Conservation (phyloP, 2,329 filamentous ascomycete species). For the Arachnopeziza araneosa region DNA sequence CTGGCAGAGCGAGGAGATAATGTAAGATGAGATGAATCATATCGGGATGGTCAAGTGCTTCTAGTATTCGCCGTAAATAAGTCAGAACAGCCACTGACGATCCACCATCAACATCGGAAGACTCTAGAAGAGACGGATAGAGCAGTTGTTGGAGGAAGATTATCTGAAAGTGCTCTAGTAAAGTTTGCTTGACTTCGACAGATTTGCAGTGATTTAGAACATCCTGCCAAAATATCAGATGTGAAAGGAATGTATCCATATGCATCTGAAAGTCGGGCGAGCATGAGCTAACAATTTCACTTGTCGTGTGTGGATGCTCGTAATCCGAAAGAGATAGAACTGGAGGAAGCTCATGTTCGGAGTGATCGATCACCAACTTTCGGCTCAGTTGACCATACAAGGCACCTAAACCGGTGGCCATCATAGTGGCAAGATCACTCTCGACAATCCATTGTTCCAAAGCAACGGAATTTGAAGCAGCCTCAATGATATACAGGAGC, state of each 20-base stretch:
- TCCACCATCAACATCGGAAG: conserved; percentile 92
- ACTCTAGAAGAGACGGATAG: conserved; percentile 94
- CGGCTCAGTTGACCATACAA: conserved; percentile 61
- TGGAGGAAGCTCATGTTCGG: conserved; percentile 69
- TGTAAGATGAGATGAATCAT: conserved; percentile 91
- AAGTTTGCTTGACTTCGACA: conserved; percentile 81
- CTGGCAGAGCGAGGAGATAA: conserved; percentile 80
- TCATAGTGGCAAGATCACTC: conserved; percentile 90
- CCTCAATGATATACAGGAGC: conserved; percentile 91
- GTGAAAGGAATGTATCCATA: conserved; percentile 88
- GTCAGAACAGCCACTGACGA: conserved; percentile 95
- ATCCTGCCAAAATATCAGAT: conserved; percentile 96
- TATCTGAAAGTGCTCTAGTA: conserved; percentile 95
- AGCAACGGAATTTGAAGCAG: conserved; percentile 73
- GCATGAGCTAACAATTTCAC: conserved; percentile 69
- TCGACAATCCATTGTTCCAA: conserved; percentile 96
- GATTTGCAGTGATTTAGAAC: conserved; percentile 94
- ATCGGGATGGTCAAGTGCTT: conserved; percentile 86
- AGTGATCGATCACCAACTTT: conserved; percentile 76
- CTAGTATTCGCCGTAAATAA: conserved; percentile 84
- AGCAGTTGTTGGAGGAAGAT: conserved; percentile 92
- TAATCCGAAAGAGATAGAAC: conserved; percentile 89
- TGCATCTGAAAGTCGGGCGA: conserved; percentile 75
- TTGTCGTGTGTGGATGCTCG: conserved; percentile 61
- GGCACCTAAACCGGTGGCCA: conserved; percentile 91